Evolutionary conservation across 2,329 filamentous ascomycete genomes (phyloP).

Genomic region (Fusarium sp.): DNA sequence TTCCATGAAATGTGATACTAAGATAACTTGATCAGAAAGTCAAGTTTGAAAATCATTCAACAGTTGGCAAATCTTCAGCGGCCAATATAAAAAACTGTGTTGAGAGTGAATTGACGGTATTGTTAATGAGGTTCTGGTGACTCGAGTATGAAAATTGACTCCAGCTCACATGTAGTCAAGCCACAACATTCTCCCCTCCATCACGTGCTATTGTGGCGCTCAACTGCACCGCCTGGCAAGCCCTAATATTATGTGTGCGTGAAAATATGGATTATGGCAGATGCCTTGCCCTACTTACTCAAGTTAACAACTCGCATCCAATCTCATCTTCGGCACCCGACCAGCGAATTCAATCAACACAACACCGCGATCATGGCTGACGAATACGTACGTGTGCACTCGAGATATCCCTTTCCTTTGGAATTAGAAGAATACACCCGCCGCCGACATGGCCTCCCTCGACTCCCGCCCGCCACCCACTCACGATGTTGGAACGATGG

Average conservation of each 20-base stretch:
- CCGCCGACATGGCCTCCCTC: constrained; percentile 38
- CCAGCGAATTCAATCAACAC: constrained; percentile 57
- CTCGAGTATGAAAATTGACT: too few species aligned
- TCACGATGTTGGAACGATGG: constrained; percentile 9
- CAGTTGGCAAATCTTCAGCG: neutral
- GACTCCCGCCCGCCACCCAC: constrained; percentile 19
- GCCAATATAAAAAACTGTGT: neutral
- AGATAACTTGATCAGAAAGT: neutral
- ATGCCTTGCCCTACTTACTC: too few species aligned
- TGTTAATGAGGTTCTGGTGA: neutral
- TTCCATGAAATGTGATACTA: neutral
- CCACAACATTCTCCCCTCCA: too few species aligned
- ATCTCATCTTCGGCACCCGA: constrained; percentile 55
- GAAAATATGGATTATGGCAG: too few species aligned
- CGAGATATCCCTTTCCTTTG: constrained; percentile 19
- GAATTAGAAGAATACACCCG: constrained; percentile 18
- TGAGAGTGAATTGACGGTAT: neutral
- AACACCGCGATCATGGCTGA: constrained; percentile 80
- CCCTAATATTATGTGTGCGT: too few species aligned
- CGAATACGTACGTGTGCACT: constrained; percentile 80
- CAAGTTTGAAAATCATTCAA: neutral
- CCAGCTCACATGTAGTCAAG: too few species aligned
- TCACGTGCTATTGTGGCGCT: too few species aligned
- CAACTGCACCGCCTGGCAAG: too few species aligned
- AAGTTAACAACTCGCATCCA: too few species aligned